Evolutionary conservation across 345 rosid genomes (phyloP), one percentile per base, ranked within the genome.

Genomic region (Kandelia obovata): DNA sequence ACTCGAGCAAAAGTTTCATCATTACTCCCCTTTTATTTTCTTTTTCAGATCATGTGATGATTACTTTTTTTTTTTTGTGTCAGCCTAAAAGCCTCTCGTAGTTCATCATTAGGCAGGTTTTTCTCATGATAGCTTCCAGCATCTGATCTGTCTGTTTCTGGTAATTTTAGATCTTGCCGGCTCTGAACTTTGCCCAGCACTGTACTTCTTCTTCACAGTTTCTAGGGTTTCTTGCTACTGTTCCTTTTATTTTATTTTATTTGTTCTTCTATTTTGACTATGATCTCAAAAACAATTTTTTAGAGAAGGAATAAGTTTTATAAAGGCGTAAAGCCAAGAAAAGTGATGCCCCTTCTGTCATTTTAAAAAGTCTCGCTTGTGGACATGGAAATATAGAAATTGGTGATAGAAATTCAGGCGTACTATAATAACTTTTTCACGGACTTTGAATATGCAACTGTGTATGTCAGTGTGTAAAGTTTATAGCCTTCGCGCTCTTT

Each of bases 121-220:
- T 47, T 56, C 47, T 66, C 82, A 79, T 77, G 85, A 78, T 79
- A 65, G 69, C 71, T 79, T 82, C 69, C 27, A 67, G 79, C 60
- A 56, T 76, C 84, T 64, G 85, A 77, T 84, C 82, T 80, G 79
- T 82, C 84, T 77, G 76, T 74, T 78, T 84, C 75, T 80, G 78
- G 62, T 60, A 51, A 37, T 53, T 75, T 64, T 74, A 75, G 85
- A 84, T 84, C 86, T 74, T 68, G 67, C 53, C 73, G 67, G 68
- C 53, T 75, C 73, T 68, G 32, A 75, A 66, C 61, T 66, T 73
- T 57, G 66, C 55, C 65, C 28, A 28, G 10, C 61, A 46, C 58
- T 67, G 61, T 49, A 53, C 28, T 34, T 72, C 37, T 58, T 25
- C 31, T 23, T 37, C 51, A 17, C 27, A 17, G 56, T 66, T 32